A percentile compares a stretch with the other conserved stretches of the same genome.
Conservation (phyloP, 352 stramenopile genomes). For the Phytophthora rubi region DNA sequence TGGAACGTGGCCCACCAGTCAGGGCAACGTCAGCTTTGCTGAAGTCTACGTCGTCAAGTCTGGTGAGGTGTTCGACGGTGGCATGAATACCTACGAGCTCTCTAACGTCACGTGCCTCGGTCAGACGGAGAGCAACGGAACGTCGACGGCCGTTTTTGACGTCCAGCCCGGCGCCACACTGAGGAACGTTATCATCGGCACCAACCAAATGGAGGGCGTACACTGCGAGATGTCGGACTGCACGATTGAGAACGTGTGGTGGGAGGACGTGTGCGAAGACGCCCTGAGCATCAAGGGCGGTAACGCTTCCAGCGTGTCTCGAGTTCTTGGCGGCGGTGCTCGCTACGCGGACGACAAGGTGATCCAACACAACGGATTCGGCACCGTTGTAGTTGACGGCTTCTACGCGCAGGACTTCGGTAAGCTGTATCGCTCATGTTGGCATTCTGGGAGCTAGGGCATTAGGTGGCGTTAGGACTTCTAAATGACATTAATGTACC, state of each 20-base stretch:
- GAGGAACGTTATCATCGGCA: constrained; percentile 61
- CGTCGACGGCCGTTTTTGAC: constrained; percentile 38
- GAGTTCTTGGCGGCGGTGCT: constrained; percentile 45
- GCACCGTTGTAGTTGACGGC: constrained; percentile 14
- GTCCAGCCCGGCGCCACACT: constrained; percentile 41
- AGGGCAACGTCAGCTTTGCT: constrained; percentile 29
- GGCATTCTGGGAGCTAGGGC: no score
- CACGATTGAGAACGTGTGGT: constrained; percentile 42
- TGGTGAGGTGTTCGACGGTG: constrained; percentile 48
- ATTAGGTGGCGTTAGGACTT: no score
- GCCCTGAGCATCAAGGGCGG: constrained; percentile 50
- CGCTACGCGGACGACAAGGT: constrained; percentile 57
- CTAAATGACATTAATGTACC: no score
- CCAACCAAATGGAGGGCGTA: constrained; percentile 41
- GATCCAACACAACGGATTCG: constrained; percentile 32
- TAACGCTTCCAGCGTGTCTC: constrained; percentile 34
- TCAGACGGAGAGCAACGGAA: constrained; percentile 34
- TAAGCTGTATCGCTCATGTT: constrained; percentile 17
- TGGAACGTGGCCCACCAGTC: constrained; percentile 23
- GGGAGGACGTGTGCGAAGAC: constrained; percentile 43
- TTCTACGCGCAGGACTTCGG: constrained; percentile 30
- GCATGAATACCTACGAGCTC: constrained; percentile 34
- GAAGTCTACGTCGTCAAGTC: constrained; percentile 40
- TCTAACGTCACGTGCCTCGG: constrained; percentile 45
- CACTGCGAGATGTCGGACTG: constrained; percentile 49